Base-by-base conservation (phyloP, 176 grass and related monocot species). In the barley (Hordeum vulgare) region DNA sequence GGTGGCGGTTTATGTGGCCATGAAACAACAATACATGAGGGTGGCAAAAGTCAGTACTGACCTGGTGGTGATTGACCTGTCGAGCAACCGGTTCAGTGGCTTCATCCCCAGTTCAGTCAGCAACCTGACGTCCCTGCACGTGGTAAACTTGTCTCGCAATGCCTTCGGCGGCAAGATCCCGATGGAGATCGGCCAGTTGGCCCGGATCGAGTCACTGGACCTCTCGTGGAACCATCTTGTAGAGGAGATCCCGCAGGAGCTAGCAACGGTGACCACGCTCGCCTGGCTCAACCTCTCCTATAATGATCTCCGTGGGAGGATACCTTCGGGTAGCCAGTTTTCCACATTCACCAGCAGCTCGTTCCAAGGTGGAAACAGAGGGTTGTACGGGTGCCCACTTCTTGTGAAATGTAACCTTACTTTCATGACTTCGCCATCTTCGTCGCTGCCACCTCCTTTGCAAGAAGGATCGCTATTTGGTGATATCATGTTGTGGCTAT, bases 201-300 rank as follows among this genome's bases (percentile, higher is more conserved):
- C 9, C 51, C 23, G 21, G 1, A 7, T 76, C 7, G 59, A 85
- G 59, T 81, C 71, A 24, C 60, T 89, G 5, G 79, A 85, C 84
- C 81, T 89, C 65, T 83, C 80, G 3, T 68, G 78, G 82, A 90
- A 90, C 36, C 0, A 14, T 13, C 76, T 90, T 34, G 63, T 72
- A 0, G 66, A 85, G 64, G 7, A 29, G 39, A 88, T 93, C 41
- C 91, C 91, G 1, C 12, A 4, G 29, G 69, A 77, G 40, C 64
- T 93, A 0, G 63, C 84, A 1, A 11, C 39, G 36, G 17, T 89
- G 56, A 75, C 39, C 7, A 71, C 44, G 2, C 80, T 93, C 40
- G 26, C 39, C 17, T 41, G 75, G 35, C 42, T 93, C 34, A 29
- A 86, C 68, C 34, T 89, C n/a, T 29, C 37, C 3, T 47, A 86